Evolutionary conservation across 2,329 filamentous ascomycete species (phyloP).

Genomic region (Claviceps purpurea): DNA sequence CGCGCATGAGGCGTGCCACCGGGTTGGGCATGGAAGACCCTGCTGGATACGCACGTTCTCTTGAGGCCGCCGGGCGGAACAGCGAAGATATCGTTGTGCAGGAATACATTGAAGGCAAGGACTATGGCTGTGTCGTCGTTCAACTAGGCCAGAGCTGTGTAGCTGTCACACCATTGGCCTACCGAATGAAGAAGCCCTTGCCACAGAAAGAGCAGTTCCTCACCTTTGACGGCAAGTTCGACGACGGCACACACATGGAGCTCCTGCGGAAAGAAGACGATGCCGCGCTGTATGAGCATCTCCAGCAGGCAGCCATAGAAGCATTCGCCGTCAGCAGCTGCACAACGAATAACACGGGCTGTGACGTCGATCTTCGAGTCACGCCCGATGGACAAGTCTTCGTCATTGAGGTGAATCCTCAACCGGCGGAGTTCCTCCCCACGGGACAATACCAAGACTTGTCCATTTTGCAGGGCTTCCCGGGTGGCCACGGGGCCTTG

Average conservation of each 20-base stretch:
- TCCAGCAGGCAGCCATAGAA: not conserved
- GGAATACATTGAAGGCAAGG: not conserved
- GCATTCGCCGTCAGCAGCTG: not conserved
- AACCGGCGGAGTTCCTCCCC: not conserved
- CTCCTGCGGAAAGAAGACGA: not conserved
- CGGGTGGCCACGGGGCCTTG: not conserved
- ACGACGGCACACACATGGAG: not conserved
- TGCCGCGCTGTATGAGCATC: not conserved
- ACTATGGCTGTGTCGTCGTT: not conserved
- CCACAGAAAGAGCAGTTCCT: not conserved
- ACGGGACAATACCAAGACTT: not conserved
- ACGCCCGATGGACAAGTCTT: not conserved
- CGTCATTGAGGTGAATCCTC: not conserved
- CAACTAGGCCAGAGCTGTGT: not conserved
- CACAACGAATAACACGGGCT: not conserved
- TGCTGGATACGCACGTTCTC: not conserved
- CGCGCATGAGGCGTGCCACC: not conserved
- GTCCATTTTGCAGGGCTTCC: not conserved
- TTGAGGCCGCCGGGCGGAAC: not conserved
- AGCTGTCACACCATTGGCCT: not conserved
- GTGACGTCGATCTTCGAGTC: not conserved
- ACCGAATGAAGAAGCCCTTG: not conserved
- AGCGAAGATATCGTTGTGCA: slow-evolving; percentile 1
- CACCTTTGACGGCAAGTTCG: slow-evolving; percentile 1
- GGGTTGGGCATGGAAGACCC: not conserved